Evolutionary conservation across 495 filamentous ascomycete genomes (phyloP).

Genomic region (Trichoderma erinaceum): DNA sequence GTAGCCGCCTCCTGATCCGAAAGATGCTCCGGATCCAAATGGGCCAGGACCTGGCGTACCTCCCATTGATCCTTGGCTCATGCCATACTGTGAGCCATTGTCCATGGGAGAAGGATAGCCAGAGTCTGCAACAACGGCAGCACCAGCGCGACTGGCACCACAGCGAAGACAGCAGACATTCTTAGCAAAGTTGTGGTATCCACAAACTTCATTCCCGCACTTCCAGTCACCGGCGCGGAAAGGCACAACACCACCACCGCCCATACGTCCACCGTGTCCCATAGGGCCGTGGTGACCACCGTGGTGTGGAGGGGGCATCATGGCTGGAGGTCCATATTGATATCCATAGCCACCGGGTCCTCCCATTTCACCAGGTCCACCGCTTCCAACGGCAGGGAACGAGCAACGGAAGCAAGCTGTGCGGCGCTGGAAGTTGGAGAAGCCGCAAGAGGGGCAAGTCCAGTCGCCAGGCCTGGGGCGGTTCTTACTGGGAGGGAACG

Average conservation of each 20-base stretch:
- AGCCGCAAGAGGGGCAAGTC: slow-evolving; percentile 93
- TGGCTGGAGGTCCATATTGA: slow-evolving; percentile 65
- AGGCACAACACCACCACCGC: slow-evolving; percentile 81
- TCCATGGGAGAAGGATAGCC: slow-evolving; percentile 91
- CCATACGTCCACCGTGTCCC: slow-evolving; percentile 67
- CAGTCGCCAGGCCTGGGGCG: slow-evolving; percentile 94
- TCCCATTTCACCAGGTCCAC: slow-evolving; percentile 69
- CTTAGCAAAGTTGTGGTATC: slow-evolving; percentile 99
- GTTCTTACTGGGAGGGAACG: slow-evolving; percentile 98
- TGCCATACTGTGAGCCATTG: slow-evolving; percentile 68
- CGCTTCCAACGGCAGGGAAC: slow-evolving; percentile 80
- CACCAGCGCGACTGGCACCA: slow-evolving; percentile 86
- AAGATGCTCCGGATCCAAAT: slow-evolving; percentile 63
- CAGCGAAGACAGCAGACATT: slow-evolving; percentile 96
- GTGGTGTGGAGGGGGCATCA: slow-evolving; percentile 79
- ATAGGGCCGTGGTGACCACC: slow-evolving; percentile 72
- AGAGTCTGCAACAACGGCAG: slow-evolving; percentile 88
- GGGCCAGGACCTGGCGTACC: slow-evolving; percentile 73
- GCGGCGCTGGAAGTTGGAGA: slow-evolving; percentile 93
- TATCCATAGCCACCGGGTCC: slow-evolving; percentile 65
- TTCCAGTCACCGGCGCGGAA: slow-evolving; percentile 99
- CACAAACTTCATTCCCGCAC: slow-evolving; percentile 95
- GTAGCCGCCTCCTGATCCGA: slow-evolving; percentile 71
- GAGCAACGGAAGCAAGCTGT: slow-evolving; percentile 98
- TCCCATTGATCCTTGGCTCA: slow-evolving; percentile 72